Evolutionary conservation across 192 early-diverging fungal species (phyloP), one percentile per base, ranked within the genome.

Genomic region (Backusella luteola): DNA sequence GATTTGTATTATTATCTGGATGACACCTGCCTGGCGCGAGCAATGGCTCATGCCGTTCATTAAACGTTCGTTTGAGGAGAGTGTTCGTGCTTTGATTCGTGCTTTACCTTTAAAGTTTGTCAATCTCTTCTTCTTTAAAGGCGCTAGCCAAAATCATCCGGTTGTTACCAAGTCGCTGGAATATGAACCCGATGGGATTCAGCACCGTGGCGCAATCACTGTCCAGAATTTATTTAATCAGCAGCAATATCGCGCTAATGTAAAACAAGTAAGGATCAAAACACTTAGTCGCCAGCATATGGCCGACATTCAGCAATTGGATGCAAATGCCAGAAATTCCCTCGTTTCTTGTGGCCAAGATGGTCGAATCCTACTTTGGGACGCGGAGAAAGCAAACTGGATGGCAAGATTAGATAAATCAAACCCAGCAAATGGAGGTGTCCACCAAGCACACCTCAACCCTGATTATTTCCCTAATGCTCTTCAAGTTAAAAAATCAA

Each of bases 341-440:
- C 21, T 83, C 12, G 67, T 83, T 1, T 79, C 81, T 4, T 72
- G 75, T 26, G 81, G 75, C 32, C 77, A 76, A 36, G 81, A 83
- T 52, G 81, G 81, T 4, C 68, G 78, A 34, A 14, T 83, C n/a
- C 66, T 83, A 12, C 71, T 83, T 6, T 83, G 81, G 81, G 59
- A 76, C 6, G 56, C 56, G 56, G 56, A 63, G 56, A 66, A 73
- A 21, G 74, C 73, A 8, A 71, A 70, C 8, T 83, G 81, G 81
- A 66, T 83, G 34, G 81, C 81, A 2, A 36, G 81, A 15, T 26
- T 83, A 4, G 81, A 83, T 49, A 67, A 63, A 66, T 34, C 78
- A 34, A 49, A 67, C 39, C 74, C 26, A 39, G 56, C 23, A 23
- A 29, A 15, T 32, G 70, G 70, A 8, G 70, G 42, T 32, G 23